Evolutionary conservation across 129 eudicot species (phyloP).

Genomic region (Flaveria brownii): DNA sequence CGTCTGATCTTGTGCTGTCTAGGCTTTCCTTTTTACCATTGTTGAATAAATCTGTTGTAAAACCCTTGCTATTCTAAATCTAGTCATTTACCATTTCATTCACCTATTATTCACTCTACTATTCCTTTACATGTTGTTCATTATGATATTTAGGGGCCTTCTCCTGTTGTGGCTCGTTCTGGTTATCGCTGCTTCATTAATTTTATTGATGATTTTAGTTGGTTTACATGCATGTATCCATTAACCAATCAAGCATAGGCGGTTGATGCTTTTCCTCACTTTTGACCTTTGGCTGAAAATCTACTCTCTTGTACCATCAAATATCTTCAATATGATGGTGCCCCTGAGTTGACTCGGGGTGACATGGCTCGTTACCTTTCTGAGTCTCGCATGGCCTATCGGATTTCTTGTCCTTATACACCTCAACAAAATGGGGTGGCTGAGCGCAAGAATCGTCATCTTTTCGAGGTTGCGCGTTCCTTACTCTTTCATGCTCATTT

Average conservation of each 20-base stretch:
- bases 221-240: too few relatives aligned
- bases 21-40: neutral
- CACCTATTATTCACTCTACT: neutral
- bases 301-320: neutral
- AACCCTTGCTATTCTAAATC: neutral
- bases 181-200: too few relatives aligned
- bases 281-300: neutral
- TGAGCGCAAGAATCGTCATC: too few relatives aligned
- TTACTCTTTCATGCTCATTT: too few relatives aligned
- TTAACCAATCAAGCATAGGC: too few relatives aligned
- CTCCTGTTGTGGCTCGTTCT: too few relatives aligned
- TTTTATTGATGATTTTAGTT: too few relatives aligned
- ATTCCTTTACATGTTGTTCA: neutral
- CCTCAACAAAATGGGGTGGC: neutral
- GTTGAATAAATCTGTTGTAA: too few relatives aligned
- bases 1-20: neutral
- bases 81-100: neutral
- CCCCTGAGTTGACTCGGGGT: neutral
- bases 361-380: neutral
- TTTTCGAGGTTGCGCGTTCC: too few relatives aligned
- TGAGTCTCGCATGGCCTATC: neutral
- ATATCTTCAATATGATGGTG: neutral
- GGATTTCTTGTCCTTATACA: neutral
- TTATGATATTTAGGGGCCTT: too few relatives aligned
- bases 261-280: neutral